A percentile compares a stretch with the other conserved stretches of the same genome.
These are phyloP conservation scores for Sporisorium iseilematis-ciliati DNA, from an alignment of 1,284 basidiomycete species.

Conservation along the genomic window DNA sequence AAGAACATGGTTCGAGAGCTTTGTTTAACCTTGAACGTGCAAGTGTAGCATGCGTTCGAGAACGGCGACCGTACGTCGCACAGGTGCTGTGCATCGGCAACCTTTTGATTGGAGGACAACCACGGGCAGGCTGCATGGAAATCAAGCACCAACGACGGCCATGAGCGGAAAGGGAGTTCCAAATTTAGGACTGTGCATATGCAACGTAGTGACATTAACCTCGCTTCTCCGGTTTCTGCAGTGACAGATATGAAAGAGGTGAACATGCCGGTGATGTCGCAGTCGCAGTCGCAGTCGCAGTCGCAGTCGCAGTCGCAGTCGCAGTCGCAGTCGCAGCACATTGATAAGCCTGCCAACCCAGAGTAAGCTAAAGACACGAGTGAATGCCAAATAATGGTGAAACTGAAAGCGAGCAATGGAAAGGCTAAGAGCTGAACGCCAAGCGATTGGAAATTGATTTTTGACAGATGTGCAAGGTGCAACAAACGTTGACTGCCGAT, in stretches of 20 bases:
- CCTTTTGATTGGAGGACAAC: not conserved
- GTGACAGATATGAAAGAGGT: not conserved
- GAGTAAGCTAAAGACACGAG: not conserved
- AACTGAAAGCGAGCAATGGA: slow-evolving; percentile 1
- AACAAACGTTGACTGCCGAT: slow-evolving; percentile 12
- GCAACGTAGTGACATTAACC: not conserved
- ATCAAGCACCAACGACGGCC: no score
- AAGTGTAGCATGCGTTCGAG: no score
- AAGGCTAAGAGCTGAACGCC: not conserved
- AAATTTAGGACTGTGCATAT: slow-evolving; percentile 16
- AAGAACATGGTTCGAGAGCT: no score
- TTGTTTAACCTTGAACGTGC: no score
- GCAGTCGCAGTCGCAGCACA: not conserved
- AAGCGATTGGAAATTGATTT: not conserved
- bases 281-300: not conserved
- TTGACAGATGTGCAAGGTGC: not conserved
- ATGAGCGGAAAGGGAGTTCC: slow-evolving; percentile 6
- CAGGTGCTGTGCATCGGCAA: not conserved
- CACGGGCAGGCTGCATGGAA: not conserved
- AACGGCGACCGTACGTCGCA: not conserved
- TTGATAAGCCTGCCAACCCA: no score
- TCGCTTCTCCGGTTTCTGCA: not conserved
- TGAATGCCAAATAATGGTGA: not conserved
- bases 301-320: not conserved
- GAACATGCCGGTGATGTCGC: not conserved